phyloP scores from a whole-genome alignment of 768 basidiomycete genomes.

The Rhizopogon vulgaris region DNA sequence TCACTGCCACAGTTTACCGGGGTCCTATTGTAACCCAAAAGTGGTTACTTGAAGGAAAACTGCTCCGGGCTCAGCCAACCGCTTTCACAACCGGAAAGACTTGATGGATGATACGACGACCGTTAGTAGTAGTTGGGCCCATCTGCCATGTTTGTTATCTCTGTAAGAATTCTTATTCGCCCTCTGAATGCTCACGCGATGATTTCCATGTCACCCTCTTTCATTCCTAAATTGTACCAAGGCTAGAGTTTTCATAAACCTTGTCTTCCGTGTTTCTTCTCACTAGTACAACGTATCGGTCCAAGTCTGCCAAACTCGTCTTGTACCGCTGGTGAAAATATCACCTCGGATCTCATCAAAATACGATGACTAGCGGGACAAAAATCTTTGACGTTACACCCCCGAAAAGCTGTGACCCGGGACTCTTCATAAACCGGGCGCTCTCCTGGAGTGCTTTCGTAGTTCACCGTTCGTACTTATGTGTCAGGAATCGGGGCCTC shows the following conservation, averaged over 20 bases:
- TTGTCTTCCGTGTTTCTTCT: conserved; percentile 12
- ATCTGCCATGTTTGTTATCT: conserved; percentile 1
- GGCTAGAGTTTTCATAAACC: conserved; percentile 24
- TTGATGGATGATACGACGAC: background rate
- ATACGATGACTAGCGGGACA: conserved; percentile 16
- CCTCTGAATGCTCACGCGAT: conserved; percentile 7
- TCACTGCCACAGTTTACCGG: background rate
- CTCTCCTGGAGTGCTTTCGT: conserved; percentile 8
- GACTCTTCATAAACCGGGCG: conserved; percentile 24
- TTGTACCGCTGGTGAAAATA: conserved; percentile 18
- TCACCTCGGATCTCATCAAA: conserved; percentile 28
- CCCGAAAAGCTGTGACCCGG: conserved; percentile 26
- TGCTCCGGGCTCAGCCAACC: background rate
- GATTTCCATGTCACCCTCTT: conserved; percentile 10
- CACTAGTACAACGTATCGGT: conserved; percentile 21
- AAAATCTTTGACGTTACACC: conserved; percentile 22
- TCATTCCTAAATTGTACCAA: conserved; percentile 27
- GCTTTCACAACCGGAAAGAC: background rate
- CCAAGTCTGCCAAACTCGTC: conserved; percentile 28
- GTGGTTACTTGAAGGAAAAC: conserved; percentile 16
- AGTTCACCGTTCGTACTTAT: conserved; percentile 15
- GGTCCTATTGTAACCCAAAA: background rate
- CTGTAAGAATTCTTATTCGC: conserved; percentile 6
- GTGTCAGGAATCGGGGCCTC: conserved; percentile 18
- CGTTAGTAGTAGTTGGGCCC: background rate